Base-by-base conservation (phyloP, 768 basidiomycete species). In the Piloderma croceum region DNA sequence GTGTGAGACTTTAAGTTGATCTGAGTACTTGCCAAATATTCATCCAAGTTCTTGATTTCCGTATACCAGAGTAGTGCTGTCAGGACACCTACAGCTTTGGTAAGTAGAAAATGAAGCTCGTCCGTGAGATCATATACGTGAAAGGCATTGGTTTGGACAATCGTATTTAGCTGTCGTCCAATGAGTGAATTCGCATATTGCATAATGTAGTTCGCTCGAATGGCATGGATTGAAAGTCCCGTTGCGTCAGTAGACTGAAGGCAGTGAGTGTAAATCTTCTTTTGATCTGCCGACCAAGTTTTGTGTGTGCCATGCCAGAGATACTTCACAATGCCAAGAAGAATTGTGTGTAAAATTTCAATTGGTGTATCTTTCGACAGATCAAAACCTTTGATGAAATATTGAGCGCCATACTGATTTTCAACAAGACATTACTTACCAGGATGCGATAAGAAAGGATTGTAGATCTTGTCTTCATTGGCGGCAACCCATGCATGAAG, bases 281-380 rank as follows among this genome's bases (percentile, higher is more conserved):
- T 50, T 19, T 62, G 44, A 4, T 37, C 42, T 2, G 46, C 38
- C 6, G 48, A 59, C 64, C 63, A 67, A 3, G 42, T n/a, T 5
- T 56, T 60, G 36, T 64, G 56, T 0, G 58, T 52, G 6, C 42
- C 42, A 44, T 65, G 59, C 71, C 69, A 74, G 0, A 58, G 23
- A 49, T 72, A 73, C 44, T 72, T 73, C 21, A 62, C 56, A 22
- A 66, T 40, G 0, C 71, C 70, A 12, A 73, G 60, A 1, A 72
- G 53, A 22, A 67, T 55, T 1, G 68, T 69, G 42, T 74, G 71
- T 1, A 74, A 60, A 6, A 72, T 52, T 52, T 74, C 70, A 6
- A 69, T 54, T 2, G 69, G 64, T 1, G 64, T 67, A 49, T 68
- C 61, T 23, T 48, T 23, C 4, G 57, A 29, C 13, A 52, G 47